These are phyloP conservation scores for Fusarium nurragi DNA, from an alignment of 2,329 filamentous ascomycete genomes.

Conservation along the genomic window DNA sequence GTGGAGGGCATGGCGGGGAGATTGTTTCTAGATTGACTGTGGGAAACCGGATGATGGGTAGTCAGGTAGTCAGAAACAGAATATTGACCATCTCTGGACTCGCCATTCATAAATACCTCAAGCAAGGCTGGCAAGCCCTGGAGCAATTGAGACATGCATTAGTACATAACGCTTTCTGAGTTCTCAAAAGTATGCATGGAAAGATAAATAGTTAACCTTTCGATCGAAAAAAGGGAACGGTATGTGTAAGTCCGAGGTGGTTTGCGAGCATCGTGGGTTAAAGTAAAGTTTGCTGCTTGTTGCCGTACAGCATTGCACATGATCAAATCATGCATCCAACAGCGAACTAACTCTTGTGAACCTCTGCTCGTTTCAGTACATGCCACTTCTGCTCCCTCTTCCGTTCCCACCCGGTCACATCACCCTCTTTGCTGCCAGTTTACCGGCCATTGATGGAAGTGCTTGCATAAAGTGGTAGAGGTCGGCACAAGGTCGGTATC, in stretches of 20 bases:
- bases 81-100: neutral
- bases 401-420: slow-evolving; percentile 25
- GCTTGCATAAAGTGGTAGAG: slow-evolving; percentile 25
- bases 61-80: neutral
- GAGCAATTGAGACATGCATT: neutral
- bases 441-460: slow-evolving; percentile 28
- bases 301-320: slow-evolving; percentile 12
- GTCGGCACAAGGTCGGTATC: slow-evolving; percentile 19
- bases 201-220: neutral
- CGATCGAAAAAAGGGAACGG: neutral
- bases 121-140: neutral
- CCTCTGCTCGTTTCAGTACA: slow-evolving; percentile 4
- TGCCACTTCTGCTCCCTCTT: slow-evolving; percentile 9
- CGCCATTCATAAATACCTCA: neutral
- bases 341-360: neutral
- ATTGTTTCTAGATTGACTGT: neutral
- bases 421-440: slow-evolving; percentile 6
- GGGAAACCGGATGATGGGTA: neutral
- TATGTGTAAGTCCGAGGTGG: neutral
- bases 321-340: slow-evolving; percentile 26
- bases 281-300: slow-evolving; percentile 3
- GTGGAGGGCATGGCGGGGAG: neutral
- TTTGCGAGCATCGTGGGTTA: slow-evolving; percentile 14
- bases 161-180: neutral
- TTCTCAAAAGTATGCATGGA: neutral